phyloP scores from a whole-genome alignment of 768 basidiomycete genomes.

The Hygrophoropsis aurantiaca region DNA sequence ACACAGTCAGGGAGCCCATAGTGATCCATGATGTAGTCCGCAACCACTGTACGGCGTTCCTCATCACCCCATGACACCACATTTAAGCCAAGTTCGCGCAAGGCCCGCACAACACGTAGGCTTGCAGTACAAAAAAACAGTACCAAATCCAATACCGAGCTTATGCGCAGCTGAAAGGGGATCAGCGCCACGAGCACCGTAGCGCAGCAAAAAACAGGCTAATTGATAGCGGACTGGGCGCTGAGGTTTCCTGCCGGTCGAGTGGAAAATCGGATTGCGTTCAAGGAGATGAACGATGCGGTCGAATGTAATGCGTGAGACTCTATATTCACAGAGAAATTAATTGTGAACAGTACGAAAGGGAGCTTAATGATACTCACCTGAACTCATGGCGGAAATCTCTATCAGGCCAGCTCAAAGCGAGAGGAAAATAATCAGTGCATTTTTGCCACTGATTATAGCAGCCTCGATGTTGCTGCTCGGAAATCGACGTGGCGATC shows the following conservation, averaged over 20 bases:
- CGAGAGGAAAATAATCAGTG: background rate
- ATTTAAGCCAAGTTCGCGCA: conserved; percentile 12
- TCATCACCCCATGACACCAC: conserved; percentile 16
- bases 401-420: conserved; percentile 1
- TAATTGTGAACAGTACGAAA: background rate
- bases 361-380: background rate
- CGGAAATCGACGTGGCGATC: background rate
- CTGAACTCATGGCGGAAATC: background rate
- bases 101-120: conserved; percentile 15
- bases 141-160: conserved; percentile 19
- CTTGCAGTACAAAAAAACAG: conserved; percentile 17
- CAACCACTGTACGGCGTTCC: conserved; percentile 3
- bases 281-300: conserved; percentile 7
- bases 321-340: background rate
- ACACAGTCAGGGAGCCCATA: conserved; percentile 21
- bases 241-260: conserved; percentile 14
- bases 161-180: conserved; percentile 9
- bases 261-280: conserved; percentile 17
- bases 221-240: conserved; percentile 20
- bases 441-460: conserved; percentile 2
- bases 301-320: conserved; percentile 9
- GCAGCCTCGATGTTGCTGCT: background rate
- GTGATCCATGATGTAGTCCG: conserved; percentile 8
- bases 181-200: conserved; percentile 16
- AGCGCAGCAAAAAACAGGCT: conserved; percentile 18